A percentile compares a stretch with the other conserved stretches of the same genome.
Evolutionary conservation across 2,329 filamentous ascomycete genomes (phyloP).

Genomic region (Pseudopithomyces chartarum): DNA sequence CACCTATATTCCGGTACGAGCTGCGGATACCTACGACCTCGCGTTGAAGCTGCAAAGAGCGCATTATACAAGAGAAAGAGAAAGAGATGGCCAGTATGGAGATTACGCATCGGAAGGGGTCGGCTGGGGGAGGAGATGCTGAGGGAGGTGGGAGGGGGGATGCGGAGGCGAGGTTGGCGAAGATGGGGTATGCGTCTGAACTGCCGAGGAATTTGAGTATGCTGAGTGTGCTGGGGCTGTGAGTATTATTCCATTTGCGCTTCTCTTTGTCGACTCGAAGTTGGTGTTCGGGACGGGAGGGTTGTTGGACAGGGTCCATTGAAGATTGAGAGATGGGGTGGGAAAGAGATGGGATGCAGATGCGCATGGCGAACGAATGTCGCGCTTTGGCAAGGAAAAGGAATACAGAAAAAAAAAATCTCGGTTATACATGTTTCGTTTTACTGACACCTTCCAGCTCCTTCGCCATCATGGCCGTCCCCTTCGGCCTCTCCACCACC

Average conservation of each 20-base stretch:
- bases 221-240: slow-evolving; percentile 70
- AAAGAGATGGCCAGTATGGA: slow-evolving; percentile 23
- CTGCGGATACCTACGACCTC: too few relatives aligned
- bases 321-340: too few relatives aligned
- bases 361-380: too few relatives aligned
- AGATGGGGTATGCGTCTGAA: slow-evolving; percentile 71
- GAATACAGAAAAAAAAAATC: background rate
- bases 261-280: too few relatives aligned
- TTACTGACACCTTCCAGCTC: slow-evolving; percentile 49
- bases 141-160: slow-evolving; percentile 57
- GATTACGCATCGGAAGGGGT: slow-evolving; percentile 21
- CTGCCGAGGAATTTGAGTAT: slow-evolving; percentile 70
- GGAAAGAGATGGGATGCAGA: background rate
- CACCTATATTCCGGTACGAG: too few relatives aligned
- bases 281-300: too few relatives aligned
- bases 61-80: background rate
- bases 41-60: too few relatives aligned
- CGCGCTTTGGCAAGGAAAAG: too few relatives aligned
- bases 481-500: slow-evolving; percentile 70
- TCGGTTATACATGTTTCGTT: background rate
- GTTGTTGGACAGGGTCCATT: too few relatives aligned
- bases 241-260: slow-evolving; percentile 29
- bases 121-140: slow-evolving; percentile 8
- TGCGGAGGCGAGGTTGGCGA: slow-evolving; percentile 64
- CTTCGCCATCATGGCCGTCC: slow-evolving; percentile 77